Conservation (phyloP, 2,329 filamentous ascomycete species). For the Zymoseptoria brevis region DNA sequence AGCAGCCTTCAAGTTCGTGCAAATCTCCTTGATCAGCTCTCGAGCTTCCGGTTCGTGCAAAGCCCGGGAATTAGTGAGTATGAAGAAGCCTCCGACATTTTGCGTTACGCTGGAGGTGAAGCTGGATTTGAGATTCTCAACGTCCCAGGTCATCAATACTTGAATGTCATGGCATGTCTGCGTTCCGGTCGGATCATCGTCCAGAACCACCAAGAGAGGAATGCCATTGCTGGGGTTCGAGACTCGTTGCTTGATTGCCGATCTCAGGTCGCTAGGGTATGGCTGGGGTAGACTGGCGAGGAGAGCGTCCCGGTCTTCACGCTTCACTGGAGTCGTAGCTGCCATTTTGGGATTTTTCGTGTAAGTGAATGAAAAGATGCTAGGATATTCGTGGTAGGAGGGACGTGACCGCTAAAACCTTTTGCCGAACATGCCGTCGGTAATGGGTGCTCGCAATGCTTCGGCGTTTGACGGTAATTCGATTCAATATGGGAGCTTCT, state of each 20-base stretch:
- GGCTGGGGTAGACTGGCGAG: constrained; percentile 7
- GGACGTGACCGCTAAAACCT: not conserved
- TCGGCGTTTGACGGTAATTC: not conserved
- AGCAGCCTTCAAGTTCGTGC: constrained; percentile 41
- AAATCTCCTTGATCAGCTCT: constrained; percentile 44
- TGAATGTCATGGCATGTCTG: constrained; percentile 53
- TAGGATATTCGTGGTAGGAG: not conserved
- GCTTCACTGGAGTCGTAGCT: not conserved
- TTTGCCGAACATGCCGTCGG: not conserved
- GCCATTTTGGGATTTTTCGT: not conserved
- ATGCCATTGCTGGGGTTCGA: constrained; percentile 1
- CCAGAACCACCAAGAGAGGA: constrained; percentile 8
- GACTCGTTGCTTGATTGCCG: constrained; percentile 6
- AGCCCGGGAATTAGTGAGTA: constrained; percentile 53
- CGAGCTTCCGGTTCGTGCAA: constrained; percentile 43
- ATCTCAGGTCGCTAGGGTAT: constrained; percentile 4
- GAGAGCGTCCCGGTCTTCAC: constrained; percentile 3
- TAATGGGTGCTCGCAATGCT: too few relatives aligned
- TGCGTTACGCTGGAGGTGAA: constrained; percentile 28
- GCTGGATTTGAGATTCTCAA: constrained; percentile 37
- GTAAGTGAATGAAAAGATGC: not conserved
- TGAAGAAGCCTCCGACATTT: constrained; percentile 46
- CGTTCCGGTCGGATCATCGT: constrained; percentile 41
- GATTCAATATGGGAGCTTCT: too few relatives aligned
- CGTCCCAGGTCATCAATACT: constrained; percentile 49